These are phyloP conservation scores for Fusarium pseudonygamai DNA, from an alignment of 2,329 filamentous ascomycete species.

Conservation along the genomic window DNA sequence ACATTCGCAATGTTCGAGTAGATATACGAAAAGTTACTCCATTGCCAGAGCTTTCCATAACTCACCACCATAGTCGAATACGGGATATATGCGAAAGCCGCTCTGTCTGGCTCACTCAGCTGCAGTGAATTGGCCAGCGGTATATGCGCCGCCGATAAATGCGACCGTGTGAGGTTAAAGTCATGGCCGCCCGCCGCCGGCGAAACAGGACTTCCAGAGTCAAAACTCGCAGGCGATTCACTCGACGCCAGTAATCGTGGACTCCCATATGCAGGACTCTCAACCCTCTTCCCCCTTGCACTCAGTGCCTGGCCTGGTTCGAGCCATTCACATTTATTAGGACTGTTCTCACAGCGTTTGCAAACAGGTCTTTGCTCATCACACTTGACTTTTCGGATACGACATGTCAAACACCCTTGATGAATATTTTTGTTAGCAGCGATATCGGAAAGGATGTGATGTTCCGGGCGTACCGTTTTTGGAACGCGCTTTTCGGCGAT, in stretches of 20 bases:
- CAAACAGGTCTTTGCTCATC: slow-evolving; percentile 33
- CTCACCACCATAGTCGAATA: slow-evolving; percentile 28
- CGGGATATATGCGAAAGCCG: slow-evolving; percentile 30
- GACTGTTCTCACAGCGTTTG: slow-evolving; percentile 27
- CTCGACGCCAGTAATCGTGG: not conserved
- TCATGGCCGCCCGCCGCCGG: not conserved
- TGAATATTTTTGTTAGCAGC: not conserved
- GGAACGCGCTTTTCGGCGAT: slow-evolving; percentile 29
- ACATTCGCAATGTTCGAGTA: slow-evolving; percentile 26
- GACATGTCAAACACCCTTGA: slow-evolving; percentile 34
- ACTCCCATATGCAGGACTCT: not conserved
- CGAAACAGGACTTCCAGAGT: not conserved
- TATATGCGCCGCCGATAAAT: slow-evolving; percentile 18
- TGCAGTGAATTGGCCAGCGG: slow-evolving; percentile 28
- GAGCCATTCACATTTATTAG: slow-evolving; percentile 36
- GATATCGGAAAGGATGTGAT: not conserved
- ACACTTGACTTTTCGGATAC: slow-evolving; percentile 39
- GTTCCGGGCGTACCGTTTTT: slow-evolving; percentile 29
- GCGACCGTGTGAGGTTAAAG: not conserved
- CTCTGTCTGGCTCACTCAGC: slow-evolving; percentile 15
- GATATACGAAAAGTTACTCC: slow-evolving; percentile 39
- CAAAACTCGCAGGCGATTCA: not conserved
- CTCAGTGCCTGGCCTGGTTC: slow-evolving; percentile 21
- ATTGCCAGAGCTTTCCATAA: slow-evolving; percentile 35
- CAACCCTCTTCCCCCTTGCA: not conserved